phyloP scores from a whole-genome alignment of 1,284 basidiomycete species.

The Thecaphora thlaspeos region DNA sequence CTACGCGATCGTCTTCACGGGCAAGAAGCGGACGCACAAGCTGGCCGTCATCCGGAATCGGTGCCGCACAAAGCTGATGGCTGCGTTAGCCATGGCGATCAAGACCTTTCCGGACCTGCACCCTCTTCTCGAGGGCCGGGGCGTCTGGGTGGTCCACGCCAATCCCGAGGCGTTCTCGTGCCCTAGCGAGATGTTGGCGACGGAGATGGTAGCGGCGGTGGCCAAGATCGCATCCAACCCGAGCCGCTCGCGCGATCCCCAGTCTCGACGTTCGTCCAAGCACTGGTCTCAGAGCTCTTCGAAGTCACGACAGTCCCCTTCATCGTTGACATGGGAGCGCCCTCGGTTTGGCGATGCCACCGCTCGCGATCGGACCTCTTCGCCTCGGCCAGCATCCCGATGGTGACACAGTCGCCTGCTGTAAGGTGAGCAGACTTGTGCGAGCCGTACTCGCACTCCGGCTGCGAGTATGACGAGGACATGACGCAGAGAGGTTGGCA shows the following conservation, averaged over 20 bases:
- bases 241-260: slow-evolving; percentile 11
- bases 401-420: neutral
- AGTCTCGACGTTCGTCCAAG: too few species aligned
- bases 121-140: slow-evolving; percentile 4
- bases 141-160: slow-evolving; percentile 13
- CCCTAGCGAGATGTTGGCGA: slow-evolving; percentile 10
- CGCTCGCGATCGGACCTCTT: neutral
- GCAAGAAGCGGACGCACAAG: slow-evolving; percentile 47
- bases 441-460: neutral
- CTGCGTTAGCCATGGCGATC: slow-evolving; percentile 26
- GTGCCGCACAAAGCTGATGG: slow-evolving; percentile 23
- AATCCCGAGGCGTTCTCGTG: slow-evolving; percentile 7
- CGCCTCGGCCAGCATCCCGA: neutral
- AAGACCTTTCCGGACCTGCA: too few species aligned
- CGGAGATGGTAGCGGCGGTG: slow-evolving; percentile 8
- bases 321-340: too few species aligned
- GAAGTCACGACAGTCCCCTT: too few species aligned
- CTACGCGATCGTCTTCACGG: slow-evolving; percentile 24
- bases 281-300: too few species aligned
- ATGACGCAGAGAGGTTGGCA: slow-evolving; percentile 2
- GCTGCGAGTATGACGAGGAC: too few species aligned
- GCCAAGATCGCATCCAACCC: neutral
- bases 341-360: too few species aligned
- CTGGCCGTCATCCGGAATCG: slow-evolving; percentile 41
- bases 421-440: neutral